These are phyloP conservation scores for Cryptococcus sp. DNA, from an alignment of 1,284 basidiomycete genomes.

Conservation along the genomic window DNA sequence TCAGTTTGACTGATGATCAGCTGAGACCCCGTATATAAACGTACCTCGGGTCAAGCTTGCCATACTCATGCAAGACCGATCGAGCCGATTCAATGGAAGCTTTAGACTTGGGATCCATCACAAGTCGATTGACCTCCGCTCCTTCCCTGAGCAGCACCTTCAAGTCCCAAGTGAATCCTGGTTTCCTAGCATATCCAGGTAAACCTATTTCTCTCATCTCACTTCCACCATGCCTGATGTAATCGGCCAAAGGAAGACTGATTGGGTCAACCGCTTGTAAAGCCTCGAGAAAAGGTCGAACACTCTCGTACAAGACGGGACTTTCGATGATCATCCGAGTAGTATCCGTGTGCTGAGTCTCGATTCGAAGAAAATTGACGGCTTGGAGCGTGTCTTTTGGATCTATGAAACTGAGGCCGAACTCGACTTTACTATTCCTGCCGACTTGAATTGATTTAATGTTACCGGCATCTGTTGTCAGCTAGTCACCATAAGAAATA, in stretches of 20 bases:
- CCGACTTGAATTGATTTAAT: not conserved
- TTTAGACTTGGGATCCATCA: conserved; percentile 44
- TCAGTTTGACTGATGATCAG: conserved; percentile 58
- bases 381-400: conserved; percentile 50
- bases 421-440: not conserved
- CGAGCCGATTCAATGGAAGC: conserved; percentile 50
- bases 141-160: conserved; percentile 46
- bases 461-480: not conserved
- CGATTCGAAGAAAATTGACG: conserved; percentile 27
- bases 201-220: conserved; percentile 49
- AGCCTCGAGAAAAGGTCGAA: conserved; percentile 60
- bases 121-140: conserved; percentile 21
- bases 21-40: conserved; percentile 37
- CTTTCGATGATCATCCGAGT: conserved; percentile 55
- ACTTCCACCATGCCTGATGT: conserved; percentile 51
- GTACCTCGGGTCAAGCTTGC: conserved; percentile 36
- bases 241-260: conserved; percentile 55
- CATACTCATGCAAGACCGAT: conserved; percentile 42
- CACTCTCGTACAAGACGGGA: conserved; percentile 59
- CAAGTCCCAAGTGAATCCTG: conserved; percentile 55
- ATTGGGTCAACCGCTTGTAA: conserved; percentile 54
- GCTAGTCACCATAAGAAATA: not conserved
- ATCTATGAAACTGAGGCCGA: conserved; percentile 57
- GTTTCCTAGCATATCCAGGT: conserved; percentile 53
- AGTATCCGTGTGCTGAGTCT: conserved; percentile 3